A percentile compares a stretch with the other conserved stretches of the same genome.
Evolutionary conservation across 2,329 filamentous ascomycete species (phyloP).

Genomic region (Colletotrichum camelliae): DNA sequence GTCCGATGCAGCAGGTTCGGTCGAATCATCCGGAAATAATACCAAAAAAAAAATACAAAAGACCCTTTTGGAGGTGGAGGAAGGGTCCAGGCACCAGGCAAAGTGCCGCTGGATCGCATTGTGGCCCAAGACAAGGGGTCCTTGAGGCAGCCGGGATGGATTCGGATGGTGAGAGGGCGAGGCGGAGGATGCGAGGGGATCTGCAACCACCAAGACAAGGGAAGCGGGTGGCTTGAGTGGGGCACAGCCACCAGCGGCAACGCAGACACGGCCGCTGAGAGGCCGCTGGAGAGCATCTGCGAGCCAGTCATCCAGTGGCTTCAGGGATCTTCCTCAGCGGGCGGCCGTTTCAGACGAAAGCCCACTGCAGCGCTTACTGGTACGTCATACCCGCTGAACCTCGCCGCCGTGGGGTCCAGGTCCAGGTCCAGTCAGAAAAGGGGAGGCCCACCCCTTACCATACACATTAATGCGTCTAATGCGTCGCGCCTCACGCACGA

Average conservation of each 20-base stretch:
- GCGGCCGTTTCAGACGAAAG: slow-evolving; percentile 15
- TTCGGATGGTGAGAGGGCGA: background rate
- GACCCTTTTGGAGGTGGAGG: background rate
- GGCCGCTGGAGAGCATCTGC: background rate
- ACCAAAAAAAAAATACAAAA: background rate
- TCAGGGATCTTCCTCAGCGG: slow-evolving; percentile 15
- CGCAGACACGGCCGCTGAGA: background rate
- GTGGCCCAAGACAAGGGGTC: background rate
- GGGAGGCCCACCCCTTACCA: background rate
- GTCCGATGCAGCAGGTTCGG: background rate
- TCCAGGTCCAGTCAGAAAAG: background rate
- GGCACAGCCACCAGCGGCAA: slow-evolving; percentile 11
- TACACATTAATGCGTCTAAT: background rate
- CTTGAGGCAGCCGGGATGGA: background rate
- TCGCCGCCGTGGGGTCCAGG: background rate
- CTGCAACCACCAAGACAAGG: background rate
- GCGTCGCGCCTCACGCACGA: background rate
- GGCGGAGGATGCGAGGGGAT: background rate
- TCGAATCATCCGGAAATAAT: background rate
- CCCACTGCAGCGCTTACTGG: slow-evolving; percentile 9
- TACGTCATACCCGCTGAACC: slow-evolving; percentile 9
- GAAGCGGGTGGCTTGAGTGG: background rate
- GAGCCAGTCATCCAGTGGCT: background rate
- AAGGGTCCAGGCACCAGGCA: background rate
- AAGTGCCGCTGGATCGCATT: background rate